A percentile compares a stretch with the other conserved stretches of the same genome.
phyloP scores from a whole-genome alignment of 352 stramenopile genomes.

The Phytophthora parvispora region DNA sequence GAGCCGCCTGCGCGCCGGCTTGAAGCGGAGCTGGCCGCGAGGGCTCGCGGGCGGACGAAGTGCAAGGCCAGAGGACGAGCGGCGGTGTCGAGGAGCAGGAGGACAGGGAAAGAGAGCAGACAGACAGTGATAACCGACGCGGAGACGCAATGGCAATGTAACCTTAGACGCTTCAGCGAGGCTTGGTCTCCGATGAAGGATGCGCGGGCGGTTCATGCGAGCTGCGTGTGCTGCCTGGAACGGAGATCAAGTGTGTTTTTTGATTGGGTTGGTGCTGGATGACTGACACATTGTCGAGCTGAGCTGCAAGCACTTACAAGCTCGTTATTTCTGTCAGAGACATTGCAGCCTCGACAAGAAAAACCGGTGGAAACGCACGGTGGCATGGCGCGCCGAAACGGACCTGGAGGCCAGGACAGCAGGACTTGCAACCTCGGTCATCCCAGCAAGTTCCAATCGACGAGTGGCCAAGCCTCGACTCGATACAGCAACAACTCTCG shows the following conservation, averaged over 20 bases:
- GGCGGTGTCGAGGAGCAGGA: constrained; percentile 10
- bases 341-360: constrained; percentile 23
- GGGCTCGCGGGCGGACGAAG: constrained; percentile 18
- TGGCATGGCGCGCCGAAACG: constrained; percentile 26
- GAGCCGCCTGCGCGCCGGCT: constrained; percentile 4
- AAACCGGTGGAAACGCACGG: constrained; percentile 35
- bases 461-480: constrained; percentile 8
- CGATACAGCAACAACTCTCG: constrained; percentile 1
- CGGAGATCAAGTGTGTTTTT: constrained; percentile 2
- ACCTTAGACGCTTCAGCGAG: constrained; percentile 45
- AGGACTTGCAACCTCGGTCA: constrained; percentile 2
- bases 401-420: constrained; percentile 14
- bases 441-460: constrained; percentile 6
- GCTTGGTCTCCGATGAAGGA: constrained; percentile 12
- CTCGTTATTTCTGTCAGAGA: constrained; percentile 32
- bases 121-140: constrained; percentile 33
- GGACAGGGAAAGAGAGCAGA: constrained; percentile 4
- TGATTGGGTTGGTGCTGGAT: constrained; percentile 1
- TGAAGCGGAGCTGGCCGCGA: constrained; percentile 19
- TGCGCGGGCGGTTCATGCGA: background rate
- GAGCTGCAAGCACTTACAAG: background rate
- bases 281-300: background rate
- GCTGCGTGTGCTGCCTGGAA: too few species aligned
- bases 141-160: constrained; percentile 43
- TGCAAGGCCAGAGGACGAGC: constrained; percentile 8